phyloP scores from a whole-genome alignment of 2,329 filamentous ascomycete species.

The Aspergillus viridinutans region DNA sequence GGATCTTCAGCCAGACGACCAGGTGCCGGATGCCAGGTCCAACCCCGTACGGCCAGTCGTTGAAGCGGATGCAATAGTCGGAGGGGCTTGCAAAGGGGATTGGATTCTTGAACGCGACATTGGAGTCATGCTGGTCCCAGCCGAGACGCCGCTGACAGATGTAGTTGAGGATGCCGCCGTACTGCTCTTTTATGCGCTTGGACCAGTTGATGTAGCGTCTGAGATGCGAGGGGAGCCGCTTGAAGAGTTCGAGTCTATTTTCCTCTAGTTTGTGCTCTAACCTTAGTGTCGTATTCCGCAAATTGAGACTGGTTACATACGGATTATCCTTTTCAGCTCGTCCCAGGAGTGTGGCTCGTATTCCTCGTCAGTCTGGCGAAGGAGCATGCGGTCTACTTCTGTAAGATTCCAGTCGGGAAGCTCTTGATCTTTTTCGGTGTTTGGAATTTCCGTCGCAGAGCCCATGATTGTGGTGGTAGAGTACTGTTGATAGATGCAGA shows the following conservation, averaged over 20 bases:
- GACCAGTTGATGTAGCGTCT: constrained; percentile 4
- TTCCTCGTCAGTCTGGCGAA: not conserved
- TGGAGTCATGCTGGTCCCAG: not conserved
- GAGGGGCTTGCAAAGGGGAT: constrained; percentile 1
- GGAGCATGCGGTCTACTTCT: not conserved
- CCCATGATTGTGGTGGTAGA: too few species aligned
- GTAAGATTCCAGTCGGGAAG: not conserved
- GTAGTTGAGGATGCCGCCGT: not conserved
- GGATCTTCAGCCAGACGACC: constrained; percentile 1
- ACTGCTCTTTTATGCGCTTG: not conserved
- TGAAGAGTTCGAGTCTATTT: not conserved
- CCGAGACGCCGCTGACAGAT: not conserved
- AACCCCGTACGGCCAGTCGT: constrained; percentile 6
- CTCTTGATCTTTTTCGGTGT: too few species aligned
- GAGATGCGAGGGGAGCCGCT: not conserved
- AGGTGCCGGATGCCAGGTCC: not conserved
- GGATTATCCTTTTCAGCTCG: not conserved
- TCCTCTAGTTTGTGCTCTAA: not conserved
- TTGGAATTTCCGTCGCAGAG: too few species aligned
- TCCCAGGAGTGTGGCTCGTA: not conserved
- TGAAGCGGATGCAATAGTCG: constrained; percentile 3
- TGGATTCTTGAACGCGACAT: not conserved
- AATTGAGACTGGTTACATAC: too few species aligned
- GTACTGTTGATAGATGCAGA: too few species aligned
- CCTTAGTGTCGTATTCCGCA: not conserved